A percentile compares a stretch with the other conserved stretches of the same genome.
These are phyloP conservation scores for Sphagnum contortum DNA, from an alignment of 225 moss, liverwort and hornwort genomes.

Conservation along the genomic window DNA sequence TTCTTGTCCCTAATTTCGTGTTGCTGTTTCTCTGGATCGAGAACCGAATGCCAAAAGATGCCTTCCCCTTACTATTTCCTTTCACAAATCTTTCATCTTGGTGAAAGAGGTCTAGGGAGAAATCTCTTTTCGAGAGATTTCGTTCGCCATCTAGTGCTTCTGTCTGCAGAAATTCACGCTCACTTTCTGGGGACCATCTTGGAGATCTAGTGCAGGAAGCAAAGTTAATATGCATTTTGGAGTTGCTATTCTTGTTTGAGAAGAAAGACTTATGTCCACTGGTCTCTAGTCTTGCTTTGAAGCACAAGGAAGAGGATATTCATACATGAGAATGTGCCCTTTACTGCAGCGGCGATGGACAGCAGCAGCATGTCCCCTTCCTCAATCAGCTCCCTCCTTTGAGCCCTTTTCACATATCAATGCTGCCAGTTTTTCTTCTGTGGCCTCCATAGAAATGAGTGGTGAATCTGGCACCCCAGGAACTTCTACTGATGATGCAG, in stretches of 20 bases:
- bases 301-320: slow-evolving; percentile 4
- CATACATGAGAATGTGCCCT: slow-evolving; percentile 1
- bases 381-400: slow-evolving; percentile 20
- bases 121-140: too few species aligned
- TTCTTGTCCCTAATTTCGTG: background rate
- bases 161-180: background rate
- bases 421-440: slow-evolving; percentile 27
- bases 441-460: slow-evolving; percentile 31
- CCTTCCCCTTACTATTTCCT: too few species aligned
- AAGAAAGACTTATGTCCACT: background rate
- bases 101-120: too few species aligned
- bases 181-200: background rate
- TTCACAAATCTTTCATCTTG: too few species aligned
- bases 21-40: background rate
- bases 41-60: too few species aligned
- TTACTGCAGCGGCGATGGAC: slow-evolving; percentile 38
- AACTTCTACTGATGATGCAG: slow-evolving; percentile 20
- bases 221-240: background rate
- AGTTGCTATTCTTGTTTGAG: background rate
- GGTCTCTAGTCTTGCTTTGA: background rate
- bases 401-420: slow-evolving; percentile 26
- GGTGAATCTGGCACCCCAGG: slow-evolving; percentile 40
- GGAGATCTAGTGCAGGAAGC: background rate
- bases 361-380: slow-evolving; percentile 38
- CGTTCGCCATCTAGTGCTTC: background rate